These are phyloP conservation scores for Backusella liffmaniae DNA, from an alignment of 192 early-diverging fungal species.

Conservation along the genomic window DNA sequence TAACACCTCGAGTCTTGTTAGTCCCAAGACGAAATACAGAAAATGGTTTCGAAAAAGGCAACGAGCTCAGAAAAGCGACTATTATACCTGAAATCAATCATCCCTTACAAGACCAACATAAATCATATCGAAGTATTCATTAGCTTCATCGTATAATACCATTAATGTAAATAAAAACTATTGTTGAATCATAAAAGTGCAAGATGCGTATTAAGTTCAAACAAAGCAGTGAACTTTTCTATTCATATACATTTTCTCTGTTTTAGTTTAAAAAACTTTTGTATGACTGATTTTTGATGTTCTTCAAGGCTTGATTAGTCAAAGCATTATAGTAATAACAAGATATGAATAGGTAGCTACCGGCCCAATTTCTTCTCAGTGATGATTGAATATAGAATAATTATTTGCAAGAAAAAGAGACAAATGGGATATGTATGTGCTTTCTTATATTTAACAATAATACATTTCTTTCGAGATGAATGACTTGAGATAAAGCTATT, in stretches of 20 bases:
- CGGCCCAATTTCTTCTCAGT: too few species aligned
- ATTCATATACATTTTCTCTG: conserved; percentile 11
- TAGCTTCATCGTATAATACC: background rate
- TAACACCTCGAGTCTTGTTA: conserved; percentile 6
- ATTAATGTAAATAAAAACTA: conserved; percentile 15
- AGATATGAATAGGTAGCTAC: too few species aligned
- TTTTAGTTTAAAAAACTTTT: conserved; percentile 9
- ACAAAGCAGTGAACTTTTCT: conserved; percentile 11
- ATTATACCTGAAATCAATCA: conserved; percentile 6
- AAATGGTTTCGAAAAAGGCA: conserved; percentile 10
- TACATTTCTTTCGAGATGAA: background rate
- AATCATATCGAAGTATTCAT: conserved; percentile 17
- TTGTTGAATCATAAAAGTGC: conserved; percentile 10
- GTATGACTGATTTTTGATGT: background rate
- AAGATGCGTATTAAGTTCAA: conserved; percentile 11
- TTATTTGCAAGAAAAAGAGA: too few species aligned
- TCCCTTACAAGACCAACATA: conserved; percentile 10
- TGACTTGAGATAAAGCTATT: background rate
- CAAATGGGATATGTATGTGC: too few species aligned
- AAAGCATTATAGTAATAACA: too few species aligned
- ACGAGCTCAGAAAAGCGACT: conserved; percentile 2
- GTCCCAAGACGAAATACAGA: background rate
- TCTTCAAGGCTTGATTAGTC: too few species aligned
- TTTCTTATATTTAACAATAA: background rate
- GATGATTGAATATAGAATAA: too few species aligned